Evolutionary conservation across 148 eudicot genomes (phyloP).

Genomic region (Rhododendron ferrugineum): DNA sequence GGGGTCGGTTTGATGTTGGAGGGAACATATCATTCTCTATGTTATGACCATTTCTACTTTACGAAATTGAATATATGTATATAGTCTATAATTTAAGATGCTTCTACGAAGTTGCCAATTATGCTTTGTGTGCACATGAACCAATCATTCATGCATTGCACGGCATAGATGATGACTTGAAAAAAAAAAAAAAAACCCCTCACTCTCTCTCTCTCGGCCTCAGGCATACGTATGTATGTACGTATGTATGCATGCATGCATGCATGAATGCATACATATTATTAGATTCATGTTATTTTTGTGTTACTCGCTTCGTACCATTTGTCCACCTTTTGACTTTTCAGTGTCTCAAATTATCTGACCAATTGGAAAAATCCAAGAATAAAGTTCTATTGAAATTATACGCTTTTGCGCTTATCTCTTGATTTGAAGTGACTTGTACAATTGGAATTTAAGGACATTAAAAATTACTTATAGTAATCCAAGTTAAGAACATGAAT

Average conservation of each 20-base stretch:
- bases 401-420: too few species aligned
- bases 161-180: not conserved
- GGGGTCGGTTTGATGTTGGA: conserved; percentile 31
- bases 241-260: too few species aligned
- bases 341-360: too few species aligned
- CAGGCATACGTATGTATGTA: too few species aligned
- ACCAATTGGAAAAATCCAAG: too few species aligned
- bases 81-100: conserved; percentile 2
- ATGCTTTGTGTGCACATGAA: conserved; percentile 21
- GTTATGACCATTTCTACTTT: not conserved
- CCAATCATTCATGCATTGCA: conserved; percentile 19
- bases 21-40: conserved; percentile 25
- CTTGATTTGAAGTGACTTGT: too few species aligned
- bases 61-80: not conserved
- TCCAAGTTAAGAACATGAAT: conserved; percentile 12
- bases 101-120: conserved; percentile 22
- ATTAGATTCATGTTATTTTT: not conserved
- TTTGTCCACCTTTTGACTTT: too few species aligned
- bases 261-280: too few species aligned
- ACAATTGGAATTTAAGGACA: too few species aligned
- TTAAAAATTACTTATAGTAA: not conserved
- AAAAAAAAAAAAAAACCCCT: not conserved
- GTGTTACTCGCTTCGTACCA: not conserved
- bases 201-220: too few species aligned
- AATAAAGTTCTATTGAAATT: too few species aligned